These are phyloP conservation scores for Vaccinium myrtillus DNA, from an alignment of 148 eudicot species.

Conservation along the genomic window DNA sequence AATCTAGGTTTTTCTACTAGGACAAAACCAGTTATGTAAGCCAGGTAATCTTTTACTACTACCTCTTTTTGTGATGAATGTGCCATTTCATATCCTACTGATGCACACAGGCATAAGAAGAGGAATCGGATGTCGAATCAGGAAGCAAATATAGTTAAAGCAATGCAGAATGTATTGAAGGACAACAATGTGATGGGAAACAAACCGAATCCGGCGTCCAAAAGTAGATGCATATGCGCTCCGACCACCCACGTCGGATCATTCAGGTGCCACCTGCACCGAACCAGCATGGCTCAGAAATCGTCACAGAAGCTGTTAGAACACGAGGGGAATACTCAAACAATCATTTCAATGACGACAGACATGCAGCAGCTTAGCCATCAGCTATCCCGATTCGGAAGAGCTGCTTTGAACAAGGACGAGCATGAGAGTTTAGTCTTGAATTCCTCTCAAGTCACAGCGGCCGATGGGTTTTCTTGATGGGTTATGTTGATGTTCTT, in stretches of 20 bases:
- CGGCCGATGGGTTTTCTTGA: not conserved
- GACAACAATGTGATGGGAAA: not conserved
- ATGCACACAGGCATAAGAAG: conserved; percentile 4
- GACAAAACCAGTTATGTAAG: not conserved
- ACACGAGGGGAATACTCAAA: not conserved
- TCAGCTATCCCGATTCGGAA: conserved; percentile 6
- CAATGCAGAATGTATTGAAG: conserved; percentile 5
- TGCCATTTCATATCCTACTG: not conserved
- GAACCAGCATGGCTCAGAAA: not conserved
- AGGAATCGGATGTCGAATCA: not conserved
- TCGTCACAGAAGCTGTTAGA: not conserved
- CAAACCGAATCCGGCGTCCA: not conserved
- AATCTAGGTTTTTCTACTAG: not conserved
- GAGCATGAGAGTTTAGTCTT: not conserved
- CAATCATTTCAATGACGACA: not conserved
- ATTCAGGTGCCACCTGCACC: conserved; percentile 10
- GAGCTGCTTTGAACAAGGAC: not conserved
- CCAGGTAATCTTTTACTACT: not conserved
- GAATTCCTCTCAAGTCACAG: not conserved
- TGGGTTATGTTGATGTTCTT: not conserved
- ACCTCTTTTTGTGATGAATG: not conserved
- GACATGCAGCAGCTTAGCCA: not conserved
- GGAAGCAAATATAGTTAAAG: not conserved
- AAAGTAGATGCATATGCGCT: conserved; percentile 11
- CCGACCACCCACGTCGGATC: conserved; percentile 11